Evolutionary conservation across 2,329 filamentous ascomycete species (phyloP).

Genomic region (Chaetothyriales sp.): DNA sequence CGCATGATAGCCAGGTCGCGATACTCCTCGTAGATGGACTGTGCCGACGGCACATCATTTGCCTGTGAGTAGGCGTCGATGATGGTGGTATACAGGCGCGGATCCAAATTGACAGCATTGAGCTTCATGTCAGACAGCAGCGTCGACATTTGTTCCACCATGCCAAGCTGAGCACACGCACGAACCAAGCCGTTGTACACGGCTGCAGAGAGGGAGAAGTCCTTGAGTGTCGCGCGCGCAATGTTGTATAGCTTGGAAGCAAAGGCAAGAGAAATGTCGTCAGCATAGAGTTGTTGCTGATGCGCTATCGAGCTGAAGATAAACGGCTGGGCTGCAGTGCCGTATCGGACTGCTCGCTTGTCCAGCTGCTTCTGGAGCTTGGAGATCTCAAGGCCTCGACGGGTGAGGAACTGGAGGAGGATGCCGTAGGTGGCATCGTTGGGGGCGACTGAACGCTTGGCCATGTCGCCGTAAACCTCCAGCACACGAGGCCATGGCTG

Average conservation of each 20-base stretch:
- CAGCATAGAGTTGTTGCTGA: slow-evolving; percentile 70
- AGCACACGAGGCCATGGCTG: slow-evolving; percentile 82
- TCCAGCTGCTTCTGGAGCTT: slow-evolving; percentile 60
- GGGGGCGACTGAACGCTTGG: slow-evolving; percentile 66
- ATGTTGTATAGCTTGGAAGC: slow-evolving; percentile 76
- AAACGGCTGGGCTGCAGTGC: slow-evolving; percentile 74
- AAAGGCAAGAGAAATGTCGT: slow-evolving; percentile 75
- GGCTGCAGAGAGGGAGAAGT: slow-evolving; percentile 58
- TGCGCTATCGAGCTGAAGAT: slow-evolving; percentile 80
- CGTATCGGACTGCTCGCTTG: slow-evolving; percentile 69
- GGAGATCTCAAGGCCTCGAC: slow-evolving; percentile 65
- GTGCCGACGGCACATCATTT: slow-evolving; percentile 72
- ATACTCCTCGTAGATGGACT: slow-evolving; percentile 94
- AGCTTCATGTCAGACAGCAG: slow-evolving; percentile 87
- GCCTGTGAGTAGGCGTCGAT: slow-evolving; percentile 79
- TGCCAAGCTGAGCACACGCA: slow-evolving; percentile 70
- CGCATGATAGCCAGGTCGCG: slow-evolving; percentile 60
- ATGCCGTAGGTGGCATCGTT: slow-evolving; percentile 80
- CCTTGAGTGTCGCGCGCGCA: slow-evolving; percentile 49
- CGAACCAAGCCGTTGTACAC: slow-evolving; percentile 76
- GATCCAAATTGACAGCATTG: slow-evolving; percentile 57
- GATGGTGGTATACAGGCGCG: slow-evolving; percentile 80
- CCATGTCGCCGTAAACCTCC: slow-evolving; percentile 94
- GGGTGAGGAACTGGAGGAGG: slow-evolving; percentile 67
- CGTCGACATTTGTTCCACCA: slow-evolving; percentile 75